These are phyloP conservation scores for Silene conica DNA, from an alignment of 148 eudicot genomes.

Conservation along the genomic window DNA sequence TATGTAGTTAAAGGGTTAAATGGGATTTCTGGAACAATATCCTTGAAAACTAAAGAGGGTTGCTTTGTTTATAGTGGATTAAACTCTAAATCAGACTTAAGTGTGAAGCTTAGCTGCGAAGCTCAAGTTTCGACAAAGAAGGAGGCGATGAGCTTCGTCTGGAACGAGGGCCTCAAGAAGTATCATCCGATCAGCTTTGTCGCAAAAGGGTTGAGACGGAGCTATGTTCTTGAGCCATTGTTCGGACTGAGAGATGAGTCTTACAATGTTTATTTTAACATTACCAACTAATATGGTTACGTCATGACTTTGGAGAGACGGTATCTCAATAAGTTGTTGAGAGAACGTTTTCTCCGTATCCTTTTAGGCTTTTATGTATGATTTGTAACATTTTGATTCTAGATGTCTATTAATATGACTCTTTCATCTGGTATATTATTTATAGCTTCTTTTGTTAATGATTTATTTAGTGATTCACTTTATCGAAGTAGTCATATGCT, in stretches of 20 bases:
- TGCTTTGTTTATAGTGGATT: conserved; percentile 51
- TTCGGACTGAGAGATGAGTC: conserved; percentile 64
- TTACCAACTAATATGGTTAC: conserved; percentile 22
- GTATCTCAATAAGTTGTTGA: no score
- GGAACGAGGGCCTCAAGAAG: conserved; percentile 45
- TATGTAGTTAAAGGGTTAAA: conserved; percentile 49
- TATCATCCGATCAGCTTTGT: conserved; percentile 79
- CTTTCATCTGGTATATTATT: no score
- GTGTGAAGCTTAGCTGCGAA: conserved; percentile 49
- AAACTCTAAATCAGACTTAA: conserved; percentile 10
- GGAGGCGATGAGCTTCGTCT: conserved; percentile 44
- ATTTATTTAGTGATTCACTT: no score
- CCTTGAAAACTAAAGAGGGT: conserved; percentile 55
- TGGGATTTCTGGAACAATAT: conserved; percentile 44
- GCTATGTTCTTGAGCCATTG: conserved; percentile 68
- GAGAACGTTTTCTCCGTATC: no score
- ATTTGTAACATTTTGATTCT: no score
- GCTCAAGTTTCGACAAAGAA: conserved; percentile 23
- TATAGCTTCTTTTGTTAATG: no score
- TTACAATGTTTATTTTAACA: conserved; percentile 69
- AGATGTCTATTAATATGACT: no score
- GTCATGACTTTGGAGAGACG: no score
- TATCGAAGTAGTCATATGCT: no score
- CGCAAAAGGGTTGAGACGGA: conserved; percentile 64
- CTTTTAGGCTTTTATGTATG: no score